Evolutionary conservation across 164 flowering plant species (phyloP).

Genomic region (Echeveria elegans): DNA sequence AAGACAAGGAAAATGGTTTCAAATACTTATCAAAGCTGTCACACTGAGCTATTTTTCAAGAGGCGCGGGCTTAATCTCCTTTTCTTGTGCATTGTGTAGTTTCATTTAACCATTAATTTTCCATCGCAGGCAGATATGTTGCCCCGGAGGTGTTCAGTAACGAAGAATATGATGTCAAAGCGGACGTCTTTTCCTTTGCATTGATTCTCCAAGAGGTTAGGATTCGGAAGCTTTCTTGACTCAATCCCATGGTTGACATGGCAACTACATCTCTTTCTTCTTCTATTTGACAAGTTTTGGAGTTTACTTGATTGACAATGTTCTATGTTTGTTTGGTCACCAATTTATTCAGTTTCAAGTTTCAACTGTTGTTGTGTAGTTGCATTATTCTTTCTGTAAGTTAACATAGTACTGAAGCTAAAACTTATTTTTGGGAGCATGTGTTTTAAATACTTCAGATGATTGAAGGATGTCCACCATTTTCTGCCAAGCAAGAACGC

Average conservation of each 20-base stretch:
- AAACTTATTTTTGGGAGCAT: not conserved
- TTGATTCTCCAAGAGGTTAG: slow-evolving; percentile 92
- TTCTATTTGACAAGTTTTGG: not conserved
- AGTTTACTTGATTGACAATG: not conserved
- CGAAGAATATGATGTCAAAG: slow-evolving; percentile 85
- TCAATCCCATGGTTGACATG: not conserved
- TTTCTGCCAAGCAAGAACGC: slow-evolving; percentile 41
- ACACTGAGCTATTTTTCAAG: not conserved
- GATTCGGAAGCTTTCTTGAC: not conserved
- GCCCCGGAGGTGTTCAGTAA: slow-evolving; percentile 89
- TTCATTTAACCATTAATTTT: not conserved
- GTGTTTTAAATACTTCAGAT: slow-evolving; percentile 32
- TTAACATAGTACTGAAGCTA: not conserved
- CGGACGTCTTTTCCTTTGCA: slow-evolving; percentile 95
- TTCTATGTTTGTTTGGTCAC: not conserved
- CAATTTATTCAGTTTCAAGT: not conserved
- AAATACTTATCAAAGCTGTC: not conserved
- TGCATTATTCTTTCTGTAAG: not conserved
- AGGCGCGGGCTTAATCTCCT: not conserved
- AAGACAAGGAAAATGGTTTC: not conserved
- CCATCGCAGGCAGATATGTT: slow-evolving; percentile 61
- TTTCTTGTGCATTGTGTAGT: not conserved
- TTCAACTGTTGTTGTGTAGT: no score
- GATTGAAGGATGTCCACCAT: slow-evolving; percentile 92
- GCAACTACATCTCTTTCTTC: not conserved